Base-by-base conservation (phyloP, 2,329 filamentous ascomycete genomes). In the Sclerotinia subarctica region DNA sequence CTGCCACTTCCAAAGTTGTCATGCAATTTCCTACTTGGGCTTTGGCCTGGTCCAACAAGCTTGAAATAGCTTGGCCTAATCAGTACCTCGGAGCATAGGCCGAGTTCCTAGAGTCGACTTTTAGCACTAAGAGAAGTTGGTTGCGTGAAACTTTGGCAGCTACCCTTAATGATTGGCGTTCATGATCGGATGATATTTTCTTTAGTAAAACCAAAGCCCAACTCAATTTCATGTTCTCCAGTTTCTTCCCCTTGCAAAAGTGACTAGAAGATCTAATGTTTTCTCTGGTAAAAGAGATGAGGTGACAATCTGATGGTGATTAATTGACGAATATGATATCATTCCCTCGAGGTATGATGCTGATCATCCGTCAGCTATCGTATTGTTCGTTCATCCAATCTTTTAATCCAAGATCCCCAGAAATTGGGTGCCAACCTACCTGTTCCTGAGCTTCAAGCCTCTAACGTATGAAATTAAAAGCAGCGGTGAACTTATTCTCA, bases 361-460 rank as follows among this genome's bases (percentile, higher is more conserved):
- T 49, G 59, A 62, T 62, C 46, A 62, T 38, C 46, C 44, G 29
- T 51, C 47, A 63, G 59, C 46, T 26, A 63, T 63, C 63, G 29
- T 47, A 26, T 42, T 42, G 13, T 56, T 66, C 52, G 38, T 66
- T 59, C 52, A 58, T 66, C 42, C 63, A 66, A 58, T 47, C 52
- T 66, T 49, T 47, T 15, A 3, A 32, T 38, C 26, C 52, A 63
- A 63, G 32, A 51, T 63, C 59, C 59, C 59, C 59, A 51, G 59
- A 51, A 58, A 38, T 51, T 51, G 21, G 59, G 32, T 52, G 59
- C 32, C 59, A 51, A 47, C 59, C 19, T 42, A 44, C 54, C 46
- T 46, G 53, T 67, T 67, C 56, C 64, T 67, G 64, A 51, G 64
- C 46, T 51, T 60, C 38, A 42, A 42, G 38, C 38, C 38, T 42